phyloP scores from a whole-genome alignment of 352 stramenopile genomes.

The Phytophthora europaea region DNA sequence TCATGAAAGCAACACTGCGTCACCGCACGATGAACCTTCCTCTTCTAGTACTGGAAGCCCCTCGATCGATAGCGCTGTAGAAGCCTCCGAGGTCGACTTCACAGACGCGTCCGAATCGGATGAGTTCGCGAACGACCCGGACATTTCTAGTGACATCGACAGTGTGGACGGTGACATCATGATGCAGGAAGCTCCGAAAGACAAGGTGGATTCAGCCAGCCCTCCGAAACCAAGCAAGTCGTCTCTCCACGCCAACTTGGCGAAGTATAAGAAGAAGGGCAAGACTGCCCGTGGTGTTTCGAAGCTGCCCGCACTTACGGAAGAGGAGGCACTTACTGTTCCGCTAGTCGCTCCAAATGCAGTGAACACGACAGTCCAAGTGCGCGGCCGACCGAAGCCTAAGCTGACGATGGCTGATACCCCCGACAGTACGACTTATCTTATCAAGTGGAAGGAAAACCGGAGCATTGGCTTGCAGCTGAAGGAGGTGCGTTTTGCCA shows the following conservation, averaged over 20 bases:
- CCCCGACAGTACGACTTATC: conserved; percentile 84
- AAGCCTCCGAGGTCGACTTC: conserved; percentile 41
- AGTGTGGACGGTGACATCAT: conserved; percentile 67
- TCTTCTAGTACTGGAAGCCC: conserved; percentile 7
- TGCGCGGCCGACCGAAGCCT: conserved; percentile 79
- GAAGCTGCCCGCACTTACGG: conserved; percentile 73
- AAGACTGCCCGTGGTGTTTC: conserved; percentile 70
- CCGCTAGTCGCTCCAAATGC: conserved; percentile 80
- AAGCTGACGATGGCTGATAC: conserved; percentile 84
- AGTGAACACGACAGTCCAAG: conserved; percentile 88
- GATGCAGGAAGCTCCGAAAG: conserved; percentile 46
- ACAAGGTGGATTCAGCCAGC: conserved; percentile 36
- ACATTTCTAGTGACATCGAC: conserved; percentile 70
- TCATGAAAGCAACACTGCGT: conserved; percentile 10
- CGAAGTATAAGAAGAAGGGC: conserved; percentile 82
- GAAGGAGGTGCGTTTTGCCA: conserved; percentile 81
- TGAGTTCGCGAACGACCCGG: conserved; percentile 49
- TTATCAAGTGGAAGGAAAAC: conserved; percentile 92
- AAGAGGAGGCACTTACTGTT: conserved; percentile 77
- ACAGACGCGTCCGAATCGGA: conserved; percentile 36
- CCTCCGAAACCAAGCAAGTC: conserved; percentile 48
- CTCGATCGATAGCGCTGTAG: conserved; percentile 15
- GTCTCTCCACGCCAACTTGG: conserved; percentile 66
- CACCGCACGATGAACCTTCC: conserved; percentile 15
- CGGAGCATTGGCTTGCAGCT: conserved; percentile 88